Conservation (phyloP, 441 rosid genomes). For the Pelargonium citronellum region DNA sequence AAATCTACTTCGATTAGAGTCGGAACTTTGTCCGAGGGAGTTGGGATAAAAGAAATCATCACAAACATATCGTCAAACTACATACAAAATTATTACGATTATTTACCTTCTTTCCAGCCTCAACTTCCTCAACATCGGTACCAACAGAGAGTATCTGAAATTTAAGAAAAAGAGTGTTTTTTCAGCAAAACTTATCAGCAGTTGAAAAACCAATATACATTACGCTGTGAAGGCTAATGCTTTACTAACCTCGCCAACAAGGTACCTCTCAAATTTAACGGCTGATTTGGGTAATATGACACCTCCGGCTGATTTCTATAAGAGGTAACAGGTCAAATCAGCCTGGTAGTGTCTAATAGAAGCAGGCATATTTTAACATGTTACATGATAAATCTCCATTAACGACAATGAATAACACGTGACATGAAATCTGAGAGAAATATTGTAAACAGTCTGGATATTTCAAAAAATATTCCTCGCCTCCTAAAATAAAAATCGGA, state of each 20-base stretch:
- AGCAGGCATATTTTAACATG: neutral
- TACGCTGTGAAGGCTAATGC: neutral
- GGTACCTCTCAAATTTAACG: constrained; percentile 77
- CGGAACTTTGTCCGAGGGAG: too few relatives aligned
- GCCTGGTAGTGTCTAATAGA: neutral
- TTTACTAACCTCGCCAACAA: constrained; percentile 69
- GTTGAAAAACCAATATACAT: too few relatives aligned
- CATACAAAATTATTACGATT: neutral
- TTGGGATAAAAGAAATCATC: too few relatives aligned
- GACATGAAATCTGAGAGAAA: too few relatives aligned
- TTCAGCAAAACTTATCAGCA: neutral
- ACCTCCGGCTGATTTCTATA: constrained; percentile 81
- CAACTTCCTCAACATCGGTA: constrained; percentile 49
- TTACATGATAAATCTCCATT: neutral
- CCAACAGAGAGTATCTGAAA: constrained; percentile 62
- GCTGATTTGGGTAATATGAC: constrained; percentile 83
- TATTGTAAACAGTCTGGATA: too few relatives aligned
- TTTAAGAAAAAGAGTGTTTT: neutral
- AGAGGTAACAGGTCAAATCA: constrained; percentile 13
- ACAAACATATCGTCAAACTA: neutral
- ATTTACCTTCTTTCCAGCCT: constrained; percentile 65
- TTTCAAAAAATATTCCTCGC: too few relatives aligned
- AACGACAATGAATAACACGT: too few relatives aligned
- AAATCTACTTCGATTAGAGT: neutral
- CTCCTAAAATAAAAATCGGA: too few relatives aligned